Conservation (phyloP, 2,329 filamentous ascomycete species). For the Pyrenophora seminiperda region DNA sequence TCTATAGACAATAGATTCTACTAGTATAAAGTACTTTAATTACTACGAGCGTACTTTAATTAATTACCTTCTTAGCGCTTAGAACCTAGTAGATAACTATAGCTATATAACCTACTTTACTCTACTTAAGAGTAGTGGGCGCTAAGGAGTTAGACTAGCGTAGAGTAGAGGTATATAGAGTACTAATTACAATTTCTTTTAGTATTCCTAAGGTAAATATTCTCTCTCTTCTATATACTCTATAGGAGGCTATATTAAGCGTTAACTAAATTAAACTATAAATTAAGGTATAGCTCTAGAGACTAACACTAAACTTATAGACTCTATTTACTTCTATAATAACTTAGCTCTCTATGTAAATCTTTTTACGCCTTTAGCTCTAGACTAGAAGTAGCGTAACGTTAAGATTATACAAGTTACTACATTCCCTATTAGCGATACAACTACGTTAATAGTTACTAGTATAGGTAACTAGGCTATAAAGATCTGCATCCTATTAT, state of each 20-base stretch:
- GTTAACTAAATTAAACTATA: not conserved
- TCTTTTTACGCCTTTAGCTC: slow-evolving; percentile 55
- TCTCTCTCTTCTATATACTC: not conserved
- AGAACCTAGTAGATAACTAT: slow-evolving; percentile 52
- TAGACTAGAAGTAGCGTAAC: slow-evolving; percentile 52
- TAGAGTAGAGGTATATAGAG: slow-evolving; percentile 61
- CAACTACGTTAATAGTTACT: slow-evolving; percentile 47
- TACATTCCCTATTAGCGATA: slow-evolving; percentile 51
- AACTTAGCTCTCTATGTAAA: slow-evolving; percentile 55
- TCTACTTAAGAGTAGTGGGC: slow-evolving; percentile 55
- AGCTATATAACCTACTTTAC: slow-evolving; percentile 62
- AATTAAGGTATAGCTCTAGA: slow-evolving; percentile 57
- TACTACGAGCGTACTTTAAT: slow-evolving; percentile 59
- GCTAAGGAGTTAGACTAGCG: slow-evolving; percentile 57
- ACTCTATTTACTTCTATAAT: slow-evolving; percentile 59
- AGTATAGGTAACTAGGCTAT: slow-evolving; percentile 46
- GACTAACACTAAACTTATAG: slow-evolving; percentile 60
- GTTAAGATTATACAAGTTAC: slow-evolving; percentile 54
- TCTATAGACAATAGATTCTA: slow-evolving; percentile 54
- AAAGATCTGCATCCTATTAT: slow-evolving; percentile 55
- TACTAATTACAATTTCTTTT: slow-evolving; percentile 60
- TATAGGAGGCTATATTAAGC: not conserved
- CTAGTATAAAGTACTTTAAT: slow-evolving; percentile 55
- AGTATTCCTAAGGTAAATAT: slow-evolving; percentile 51
- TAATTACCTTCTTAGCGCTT: slow-evolving; percentile 59